phyloP scores from a whole-genome alignment of 2,329 filamentous ascomycete genomes.

The Paraconiothyrium brasiliense region DNA sequence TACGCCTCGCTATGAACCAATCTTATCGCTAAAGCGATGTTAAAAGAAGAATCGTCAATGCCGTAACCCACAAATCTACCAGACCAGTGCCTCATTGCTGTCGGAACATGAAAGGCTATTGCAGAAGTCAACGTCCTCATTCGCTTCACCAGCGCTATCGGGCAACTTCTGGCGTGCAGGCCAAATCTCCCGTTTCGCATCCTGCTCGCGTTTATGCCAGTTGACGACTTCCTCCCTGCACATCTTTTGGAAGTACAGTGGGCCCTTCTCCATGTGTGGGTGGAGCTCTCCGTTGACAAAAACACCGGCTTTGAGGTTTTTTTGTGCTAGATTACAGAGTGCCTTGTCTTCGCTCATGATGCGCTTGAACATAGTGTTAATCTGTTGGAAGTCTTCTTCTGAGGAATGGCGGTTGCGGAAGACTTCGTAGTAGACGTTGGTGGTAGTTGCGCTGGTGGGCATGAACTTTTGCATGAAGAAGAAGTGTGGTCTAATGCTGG shows the following conservation, averaged over 20 bases:
- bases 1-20: constrained; percentile 13
- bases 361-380: constrained; percentile 68
- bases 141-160: constrained; percentile 52
- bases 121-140: constrained; percentile 54
- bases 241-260: constrained; percentile 62
- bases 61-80: constrained; percentile 8
- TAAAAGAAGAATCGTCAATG: neutral
- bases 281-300: constrained; percentile 70
- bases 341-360: constrained; percentile 71
- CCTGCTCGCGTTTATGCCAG: constrained; percentile 22
- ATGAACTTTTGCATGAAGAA: constrained; percentile 71
- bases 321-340: constrained; percentile 65
- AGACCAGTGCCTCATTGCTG: constrained; percentile 13
- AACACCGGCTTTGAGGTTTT: constrained; percentile 66
- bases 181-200: constrained; percentile 20
- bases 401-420: constrained; percentile 67
- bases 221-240: constrained; percentile 56
- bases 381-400: constrained; percentile 65
- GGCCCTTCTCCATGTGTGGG: constrained; percentile 64
- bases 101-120: constrained; percentile 16
- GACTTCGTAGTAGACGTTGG: constrained; percentile 68
- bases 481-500: constrained; percentile 54
- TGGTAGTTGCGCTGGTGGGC: constrained; percentile 59
- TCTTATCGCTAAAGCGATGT: neutral
- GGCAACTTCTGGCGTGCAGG: constrained; percentile 52